Evolutionary conservation across 768 basidiomycete genomes (phyloP), one percentile per base, ranked within the genome.

Genomic region (Psilocybe subaeruginosa): DNA sequence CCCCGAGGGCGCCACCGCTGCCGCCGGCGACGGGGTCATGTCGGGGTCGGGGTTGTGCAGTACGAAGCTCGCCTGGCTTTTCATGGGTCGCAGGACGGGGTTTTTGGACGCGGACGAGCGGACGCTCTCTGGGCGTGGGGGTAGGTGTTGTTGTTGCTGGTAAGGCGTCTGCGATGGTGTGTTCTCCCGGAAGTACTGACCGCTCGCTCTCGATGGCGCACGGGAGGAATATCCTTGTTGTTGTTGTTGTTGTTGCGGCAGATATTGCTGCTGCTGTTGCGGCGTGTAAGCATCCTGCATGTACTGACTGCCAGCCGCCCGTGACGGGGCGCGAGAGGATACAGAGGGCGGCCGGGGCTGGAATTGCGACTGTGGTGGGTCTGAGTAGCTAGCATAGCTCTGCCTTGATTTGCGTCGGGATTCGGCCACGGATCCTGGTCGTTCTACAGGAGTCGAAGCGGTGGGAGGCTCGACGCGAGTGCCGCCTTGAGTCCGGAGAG

Each of bases 51-150:
- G 41, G 14, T 43, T 43, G 41, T 43, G 41, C 41, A 43, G n/a
- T 19, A 51, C 59, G 4, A 67, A 27, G 19, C 63, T 67, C n/a
- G 56, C 39, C 55, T 67, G 63, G 65, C 65, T 63, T 17, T 54
- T 17, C 37, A 51, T 56, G 23, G 47, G 54, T 19, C 49, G 52
- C 14, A 48, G 58, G 7, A 23, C 2, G 23, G 55, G 49, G 17
- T 45, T 61, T 45, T 53, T 64, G 6, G 66, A 66, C 0, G 52
- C 53, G 14, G 58, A 56, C 3, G 67, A 64, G 27, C 56, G 64
- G 9, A 67, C 55, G 33, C 66, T 65, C 35, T 60, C 61, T 4
- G 67, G 62, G 2, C 63, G 66, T 31, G 46, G 50, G 27, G 49
- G 52, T 37, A 45, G 31, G 31, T 23, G 35, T 37, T 58, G 39